A percentile compares a stretch with the other conserved stretches of the same genome.
These are phyloP conservation scores for Alliaria petiolata DNA, from an alignment of 345 rosid species.

Conservation along the genomic window DNA sequence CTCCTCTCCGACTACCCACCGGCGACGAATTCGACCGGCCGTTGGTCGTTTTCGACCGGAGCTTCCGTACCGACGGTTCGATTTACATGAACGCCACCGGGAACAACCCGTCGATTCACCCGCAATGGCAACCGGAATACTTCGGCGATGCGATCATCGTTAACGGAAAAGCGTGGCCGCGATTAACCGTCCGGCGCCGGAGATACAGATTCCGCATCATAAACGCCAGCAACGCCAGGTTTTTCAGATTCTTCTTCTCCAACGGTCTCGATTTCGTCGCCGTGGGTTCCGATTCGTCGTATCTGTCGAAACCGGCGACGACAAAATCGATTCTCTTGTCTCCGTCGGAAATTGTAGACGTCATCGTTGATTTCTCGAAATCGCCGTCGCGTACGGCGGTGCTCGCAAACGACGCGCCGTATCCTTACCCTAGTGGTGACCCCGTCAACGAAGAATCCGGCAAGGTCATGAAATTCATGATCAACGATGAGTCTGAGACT, in stretches of 20 bases:
- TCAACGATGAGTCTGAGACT: conserved; percentile 33
- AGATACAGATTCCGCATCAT: conserved; percentile 85
- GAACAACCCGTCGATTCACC: conserved; percentile 81
- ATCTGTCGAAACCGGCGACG: conserved; percentile 44
- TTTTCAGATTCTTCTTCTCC: conserved; percentile 64
- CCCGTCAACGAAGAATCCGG: conserved; percentile 58
- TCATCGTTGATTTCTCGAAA: conserved; percentile 67
- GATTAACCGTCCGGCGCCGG: conserved; percentile 66
- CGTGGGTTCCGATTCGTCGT: conserved; percentile 66
- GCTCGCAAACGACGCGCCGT: conserved; percentile 59
- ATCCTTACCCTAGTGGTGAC: conserved; percentile 75
- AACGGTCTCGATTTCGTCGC: conserved; percentile 60
- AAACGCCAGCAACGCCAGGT: conserved; percentile 87
- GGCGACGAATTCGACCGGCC: conserved; percentile 59
- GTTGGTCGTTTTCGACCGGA: conserved; percentile 68
- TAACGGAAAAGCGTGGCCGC: conserved; percentile 92
- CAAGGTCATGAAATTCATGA: conserved; percentile 70
- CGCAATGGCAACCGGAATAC: conserved; percentile 97
- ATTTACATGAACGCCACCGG: conserved; percentile 84
- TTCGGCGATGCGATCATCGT: conserved; percentile 82
- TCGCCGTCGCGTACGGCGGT: conserved; percentile 49
- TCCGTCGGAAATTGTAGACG: conserved; percentile 82
- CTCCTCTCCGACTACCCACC: conserved; percentile 50
- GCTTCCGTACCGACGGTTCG: conserved; percentile 62
- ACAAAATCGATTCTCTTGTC: conserved; percentile 51